Base-by-base conservation (phyloP, 2,329 filamentous ascomycete genomes). In the Colletotrichum cereale region DNA sequence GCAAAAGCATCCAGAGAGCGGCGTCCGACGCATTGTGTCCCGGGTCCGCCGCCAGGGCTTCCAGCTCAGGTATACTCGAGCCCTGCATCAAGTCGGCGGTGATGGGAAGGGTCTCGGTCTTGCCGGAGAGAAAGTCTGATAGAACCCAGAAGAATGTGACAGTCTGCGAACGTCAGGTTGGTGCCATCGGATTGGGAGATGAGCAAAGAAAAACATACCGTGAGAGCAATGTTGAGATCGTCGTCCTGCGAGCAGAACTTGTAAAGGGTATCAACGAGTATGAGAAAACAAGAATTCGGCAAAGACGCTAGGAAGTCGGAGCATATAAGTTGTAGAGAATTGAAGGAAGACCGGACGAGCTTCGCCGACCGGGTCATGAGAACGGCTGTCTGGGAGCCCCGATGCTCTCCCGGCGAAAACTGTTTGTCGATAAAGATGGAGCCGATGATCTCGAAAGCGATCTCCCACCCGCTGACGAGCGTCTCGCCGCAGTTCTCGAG, bases 121-220 rank as follows among this genome's bases (percentile, higher is more conserved):
- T 89, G 3, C 86, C 83, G 1, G 89, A 91, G 5, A 98, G 85
- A 74, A 95, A 96, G 80, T 98, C 95, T 0, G 96, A 97, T 10
- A 98, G 88, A 65, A 96, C 95, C 94, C 95, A 98, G 80, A 97
- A 97, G 78, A 97, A 96, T 0, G 96, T 97, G 11, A 97, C 93
- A 1, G 95, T 96, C 89, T 94, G 62, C 3, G 29, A 58, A 47
- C 5, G 21, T 77, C 63, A 75, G 75, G 34, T 63, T 5, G 71
- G 62, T 65, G 76, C 63, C 2, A 29, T 44, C 44, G 74, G 74
- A 26, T 74, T 29, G 24, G 12, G 5, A 29, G 63, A 44, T n/a
- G n/a, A n/a, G 26, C 18, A 61, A 47, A 47, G 21, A n/a, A 47
- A 16, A n/a, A 80, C 88, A 81, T 85, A 93, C 92, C 42, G 96